Percentiles rank a stretch among this genome's conserved stretches.
Conservation (phyloP, 1,139 yeast genomes). For the Yamadazyma friedrichii region DNA sequence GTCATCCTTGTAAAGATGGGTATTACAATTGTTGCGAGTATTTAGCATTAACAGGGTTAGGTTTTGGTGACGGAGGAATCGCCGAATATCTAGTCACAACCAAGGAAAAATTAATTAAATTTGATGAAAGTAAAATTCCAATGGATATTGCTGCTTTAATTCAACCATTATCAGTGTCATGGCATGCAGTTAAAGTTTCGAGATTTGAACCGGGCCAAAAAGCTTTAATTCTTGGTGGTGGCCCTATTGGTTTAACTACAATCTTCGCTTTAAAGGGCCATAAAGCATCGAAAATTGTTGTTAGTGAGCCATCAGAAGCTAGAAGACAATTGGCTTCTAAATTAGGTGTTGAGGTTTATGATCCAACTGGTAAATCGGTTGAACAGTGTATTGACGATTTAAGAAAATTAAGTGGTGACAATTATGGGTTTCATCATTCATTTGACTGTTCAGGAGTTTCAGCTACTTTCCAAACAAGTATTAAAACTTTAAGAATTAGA, state of each 20-base stretch:
- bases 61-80: constrained; percentile 45
- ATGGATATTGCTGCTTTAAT: constrained; percentile 47
- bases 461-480: constrained; percentile 50
- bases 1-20: constrained; percentile 45
- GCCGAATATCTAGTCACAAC: constrained; percentile 42
- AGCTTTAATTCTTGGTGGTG: constrained; percentile 58
- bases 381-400: constrained; percentile 32
- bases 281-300: constrained; percentile 51
- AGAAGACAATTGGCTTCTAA: constrained; percentile 53
- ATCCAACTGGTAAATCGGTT: constrained; percentile 41
- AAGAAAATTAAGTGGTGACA: constrained; percentile 39
- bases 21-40: constrained; percentile 46
- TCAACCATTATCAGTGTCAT: constrained; percentile 46
- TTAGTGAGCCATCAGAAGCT: constrained; percentile 58
- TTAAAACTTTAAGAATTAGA: constrained; percentile 52
- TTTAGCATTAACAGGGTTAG: constrained; percentile 44
- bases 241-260: constrained; percentile 62
- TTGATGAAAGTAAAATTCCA: constrained; percentile 32
- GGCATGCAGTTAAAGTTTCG: constrained; percentile 47
- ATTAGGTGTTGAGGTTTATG: constrained; percentile 49
- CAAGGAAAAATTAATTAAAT: constrained; percentile 33
- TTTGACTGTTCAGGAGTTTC: constrained; percentile 66
- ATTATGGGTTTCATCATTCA: constrained; percentile 55
- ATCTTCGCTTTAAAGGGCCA: constrained; percentile 57
- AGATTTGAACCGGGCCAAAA: constrained; percentile 41